Conservation (phyloP, 495 filamentous ascomycete genomes). For the Penicillium fimorum region DNA sequence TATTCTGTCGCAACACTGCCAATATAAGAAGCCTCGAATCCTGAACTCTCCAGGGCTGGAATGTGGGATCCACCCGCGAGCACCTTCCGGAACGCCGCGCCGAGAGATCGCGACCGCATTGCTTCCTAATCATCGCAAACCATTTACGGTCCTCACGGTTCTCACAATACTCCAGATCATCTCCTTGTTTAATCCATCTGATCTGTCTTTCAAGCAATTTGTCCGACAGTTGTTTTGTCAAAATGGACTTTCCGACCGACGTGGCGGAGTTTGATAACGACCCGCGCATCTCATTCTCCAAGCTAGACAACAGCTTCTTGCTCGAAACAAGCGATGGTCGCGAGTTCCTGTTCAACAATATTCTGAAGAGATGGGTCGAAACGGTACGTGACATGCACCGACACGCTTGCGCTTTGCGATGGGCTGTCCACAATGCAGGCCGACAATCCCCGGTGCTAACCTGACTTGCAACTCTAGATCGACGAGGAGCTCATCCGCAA, state of each 20-base stretch:
- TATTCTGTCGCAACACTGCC: too few species aligned
- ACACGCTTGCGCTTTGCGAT: constrained; percentile 14
- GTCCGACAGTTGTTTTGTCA: too few species aligned
- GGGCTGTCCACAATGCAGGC: not conserved
- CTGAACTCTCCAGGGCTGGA: not conserved
- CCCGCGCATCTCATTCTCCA: constrained; percentile 81
- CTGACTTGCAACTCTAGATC: constrained; percentile 41
- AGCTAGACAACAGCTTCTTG: constrained; percentile 73
- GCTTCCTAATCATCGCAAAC: not conserved
- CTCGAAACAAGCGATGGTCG: constrained; percentile 81
- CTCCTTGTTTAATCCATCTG: too few species aligned
- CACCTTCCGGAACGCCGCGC: not conserved
- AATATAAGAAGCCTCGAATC: not conserved
- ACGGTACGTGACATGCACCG: constrained; percentile 48
- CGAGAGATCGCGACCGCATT: not conserved
- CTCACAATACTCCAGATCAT: not conserved
- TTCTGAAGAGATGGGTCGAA: constrained; percentile 74
- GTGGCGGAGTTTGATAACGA: constrained; percentile 76
- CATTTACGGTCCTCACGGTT: not conserved
- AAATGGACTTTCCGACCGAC: constrained; percentile 60
- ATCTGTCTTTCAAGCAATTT: too few species aligned
- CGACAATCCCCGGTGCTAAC: constrained; percentile 10
- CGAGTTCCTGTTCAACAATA: constrained; percentile 79
- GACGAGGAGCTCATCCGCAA: constrained; percentile 78
- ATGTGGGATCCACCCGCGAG: not conserved